Conservation (phyloP, 148 eudicot genomes). For the Rhododendron williamsianum region DNA sequence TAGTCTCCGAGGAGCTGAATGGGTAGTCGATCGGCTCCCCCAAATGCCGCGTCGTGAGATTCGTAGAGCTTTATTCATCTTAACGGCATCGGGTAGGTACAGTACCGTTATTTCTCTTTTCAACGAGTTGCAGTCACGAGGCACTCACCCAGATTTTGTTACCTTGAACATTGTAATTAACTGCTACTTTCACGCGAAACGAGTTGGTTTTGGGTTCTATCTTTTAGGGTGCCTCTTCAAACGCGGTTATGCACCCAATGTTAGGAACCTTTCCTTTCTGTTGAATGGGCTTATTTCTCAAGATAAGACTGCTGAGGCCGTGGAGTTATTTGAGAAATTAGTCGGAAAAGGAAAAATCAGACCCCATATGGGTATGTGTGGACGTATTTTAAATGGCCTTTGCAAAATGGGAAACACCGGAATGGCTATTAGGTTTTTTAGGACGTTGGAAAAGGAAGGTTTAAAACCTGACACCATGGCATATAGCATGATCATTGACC, state of each 20-base stretch:
- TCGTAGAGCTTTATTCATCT: not conserved
- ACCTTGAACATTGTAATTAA: not conserved
- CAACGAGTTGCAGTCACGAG: not conserved
- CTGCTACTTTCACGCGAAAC: not conserved
- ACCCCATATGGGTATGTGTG: not conserved
- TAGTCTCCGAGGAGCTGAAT: not conserved
- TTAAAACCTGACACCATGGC: not conserved
- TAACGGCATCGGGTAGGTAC: not conserved
- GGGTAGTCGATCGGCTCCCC: not conserved
- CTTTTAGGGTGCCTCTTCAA: not conserved
- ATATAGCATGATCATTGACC: not conserved
- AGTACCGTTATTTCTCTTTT: not conserved
- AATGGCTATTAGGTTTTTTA: not conserved
- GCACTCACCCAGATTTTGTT: not conserved
- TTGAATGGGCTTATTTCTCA: not conserved
- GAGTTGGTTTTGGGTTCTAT: not conserved
- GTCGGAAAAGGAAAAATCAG: not conserved
- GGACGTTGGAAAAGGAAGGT: not conserved
- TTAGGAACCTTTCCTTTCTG: not conserved
- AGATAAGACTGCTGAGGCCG: not conserved
- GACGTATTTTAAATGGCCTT: not conserved
- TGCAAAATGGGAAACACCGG: not conserved
- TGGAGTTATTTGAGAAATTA: not conserved
- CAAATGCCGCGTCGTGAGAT: not conserved
- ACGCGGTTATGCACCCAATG: not conserved